Conservation (phyloP, 2,329 filamentous ascomycete species). For the Calonectria pauciramosa region DNA sequence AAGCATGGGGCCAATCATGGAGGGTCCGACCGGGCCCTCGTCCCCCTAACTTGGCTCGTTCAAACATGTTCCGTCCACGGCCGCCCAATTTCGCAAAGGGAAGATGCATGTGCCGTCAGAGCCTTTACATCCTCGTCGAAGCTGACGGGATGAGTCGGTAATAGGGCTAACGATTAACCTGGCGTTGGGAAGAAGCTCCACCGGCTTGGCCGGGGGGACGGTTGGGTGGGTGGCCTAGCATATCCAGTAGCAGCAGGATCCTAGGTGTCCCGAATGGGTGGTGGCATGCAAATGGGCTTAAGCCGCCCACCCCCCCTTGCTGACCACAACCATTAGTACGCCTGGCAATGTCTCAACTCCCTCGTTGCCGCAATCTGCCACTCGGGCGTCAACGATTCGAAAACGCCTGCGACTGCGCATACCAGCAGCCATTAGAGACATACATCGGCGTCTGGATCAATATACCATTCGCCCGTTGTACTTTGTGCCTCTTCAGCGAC, state of each 20-base stretch:
- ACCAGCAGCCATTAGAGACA: conserved; percentile 7
- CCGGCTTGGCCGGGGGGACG: conserved; percentile 40
- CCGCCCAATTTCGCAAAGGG: conserved; percentile 37
- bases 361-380: conserved; percentile 42
- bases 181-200: conserved; percentile 43
- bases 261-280: conserved; percentile 33
- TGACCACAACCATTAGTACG: conserved; percentile 33
- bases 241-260: conserved; percentile 24
- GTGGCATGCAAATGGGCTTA: conserved; percentile 43
- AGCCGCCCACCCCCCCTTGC: conserved; percentile 36
- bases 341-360: conserved; percentile 43
- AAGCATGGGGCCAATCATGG: conserved; percentile 29
- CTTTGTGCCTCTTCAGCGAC: not conserved
- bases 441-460: not conserved
- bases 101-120: conserved; percentile 40
- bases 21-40: conserved; percentile 17
- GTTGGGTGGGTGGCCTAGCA: conserved; percentile 41
- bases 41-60: conserved; percentile 28
- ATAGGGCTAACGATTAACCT: conserved; percentile 47
- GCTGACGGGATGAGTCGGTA: conserved; percentile 44
- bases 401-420: conserved; percentile 10
- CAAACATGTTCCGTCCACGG: conserved; percentile 21
- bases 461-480: not conserved
- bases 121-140: conserved; percentile 41
- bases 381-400: conserved; percentile 10